These are phyloP conservation scores for Telopea speciosissima DNA, from an alignment of 177 flowering plant species.

Conservation along the genomic window DNA sequence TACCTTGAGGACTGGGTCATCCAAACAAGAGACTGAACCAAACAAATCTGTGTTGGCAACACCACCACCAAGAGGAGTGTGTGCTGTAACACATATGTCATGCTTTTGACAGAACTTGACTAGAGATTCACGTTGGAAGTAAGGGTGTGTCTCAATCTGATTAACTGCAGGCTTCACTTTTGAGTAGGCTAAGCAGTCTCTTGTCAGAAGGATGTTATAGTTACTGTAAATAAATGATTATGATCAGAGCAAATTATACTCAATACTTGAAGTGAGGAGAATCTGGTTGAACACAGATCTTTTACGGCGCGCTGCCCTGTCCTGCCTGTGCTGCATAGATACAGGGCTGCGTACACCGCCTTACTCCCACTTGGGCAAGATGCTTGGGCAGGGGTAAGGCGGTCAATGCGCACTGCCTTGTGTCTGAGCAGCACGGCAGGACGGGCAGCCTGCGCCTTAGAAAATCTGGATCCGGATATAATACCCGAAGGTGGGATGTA, in stretches of 20 bases:
- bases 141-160: conserved; percentile 90
- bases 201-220: conserved; percentile 77
- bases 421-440: too few relatives aligned
- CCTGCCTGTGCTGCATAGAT: too few relatives aligned
- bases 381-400: too few relatives aligned
- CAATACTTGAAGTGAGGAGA: too few relatives aligned
- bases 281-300: too few relatives aligned
- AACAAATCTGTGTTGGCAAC: conserved; percentile 79
- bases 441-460: too few relatives aligned
- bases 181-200: conserved; percentile 89
- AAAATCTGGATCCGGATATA: too few relatives aligned
- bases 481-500: conserved; percentile 11
- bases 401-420: too few relatives aligned
- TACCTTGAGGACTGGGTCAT: conserved; percentile 69
- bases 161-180: conserved; percentile 94
- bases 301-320: too few relatives aligned
- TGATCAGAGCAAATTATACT: not conserved
- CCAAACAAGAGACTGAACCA: conserved; percentile 78
- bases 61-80: conserved; percentile 88
- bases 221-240: conserved; percentile 52
- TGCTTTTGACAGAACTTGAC: conserved; percentile 95
- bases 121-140: conserved; percentile 86
- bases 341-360: too few relatives aligned
- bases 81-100: conserved; percentile 82
- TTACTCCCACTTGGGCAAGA: too few relatives aligned